phyloP scores from a whole-genome alignment of 208 protist genomes.

The Trypanosomatidae sp. region DNA sequence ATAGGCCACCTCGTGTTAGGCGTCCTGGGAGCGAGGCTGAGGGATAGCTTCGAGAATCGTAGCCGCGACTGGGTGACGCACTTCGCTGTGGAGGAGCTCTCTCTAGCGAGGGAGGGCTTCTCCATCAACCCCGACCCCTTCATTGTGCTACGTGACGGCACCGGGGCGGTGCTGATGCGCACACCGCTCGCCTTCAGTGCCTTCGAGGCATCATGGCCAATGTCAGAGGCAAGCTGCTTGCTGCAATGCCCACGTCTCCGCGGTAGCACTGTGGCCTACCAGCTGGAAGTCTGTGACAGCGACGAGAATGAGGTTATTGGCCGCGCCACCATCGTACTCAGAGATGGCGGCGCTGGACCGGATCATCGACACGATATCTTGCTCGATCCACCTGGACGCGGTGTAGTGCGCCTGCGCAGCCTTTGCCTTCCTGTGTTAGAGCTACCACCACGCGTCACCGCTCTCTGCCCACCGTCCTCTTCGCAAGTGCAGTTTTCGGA shows the following conservation, averaged over 20 bases:
- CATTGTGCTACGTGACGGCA: constrained; percentile 60
- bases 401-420: constrained; percentile 34
- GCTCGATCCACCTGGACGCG: constrained; percentile 34
- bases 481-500: neutral
- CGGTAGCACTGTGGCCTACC: constrained; percentile 53
- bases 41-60: constrained; percentile 28
- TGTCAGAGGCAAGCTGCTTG: constrained; percentile 72
- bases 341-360: constrained; percentile 40
- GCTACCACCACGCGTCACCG: constrained; percentile 3
- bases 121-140: constrained; percentile 78
- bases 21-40: constrained; percentile 48
- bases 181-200: constrained; percentile 61
- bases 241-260: constrained; percentile 61
- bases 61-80: constrained; percentile 43
- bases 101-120: constrained; percentile 26
- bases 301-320: constrained; percentile 57
- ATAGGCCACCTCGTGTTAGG: constrained; percentile 65
- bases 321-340: constrained; percentile 43
- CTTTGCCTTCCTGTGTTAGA: constrained; percentile 22
- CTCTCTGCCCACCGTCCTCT: neutral
- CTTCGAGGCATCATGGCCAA: constrained; percentile 47
- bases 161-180: constrained; percentile 46
- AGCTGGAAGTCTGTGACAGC: constrained; percentile 82
- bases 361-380: constrained; percentile 51
- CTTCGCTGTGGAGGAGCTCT: constrained; percentile 58